Evolutionary conservation across 768 basidiomycete species (phyloP).

Genomic region (Lentinula edodes): DNA sequence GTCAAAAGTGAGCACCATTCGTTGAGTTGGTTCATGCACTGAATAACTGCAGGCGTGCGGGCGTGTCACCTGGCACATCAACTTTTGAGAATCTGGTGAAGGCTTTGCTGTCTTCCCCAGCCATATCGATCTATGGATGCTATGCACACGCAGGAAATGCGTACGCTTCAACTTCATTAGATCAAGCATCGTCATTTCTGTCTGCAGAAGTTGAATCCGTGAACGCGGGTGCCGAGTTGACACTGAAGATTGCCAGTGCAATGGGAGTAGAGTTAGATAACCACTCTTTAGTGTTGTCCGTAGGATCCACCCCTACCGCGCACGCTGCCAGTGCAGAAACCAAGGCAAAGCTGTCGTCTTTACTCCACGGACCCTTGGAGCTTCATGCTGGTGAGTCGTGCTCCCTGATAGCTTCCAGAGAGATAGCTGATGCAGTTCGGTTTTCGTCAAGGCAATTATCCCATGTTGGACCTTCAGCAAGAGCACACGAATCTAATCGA

Average conservation of each 20-base stretch:
- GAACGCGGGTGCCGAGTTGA: slow-evolving; percentile 56
- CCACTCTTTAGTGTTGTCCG: slow-evolving; percentile 63
- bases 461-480: slow-evolving; percentile 81
- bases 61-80: slow-evolving; percentile 22
- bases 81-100: slow-evolving; percentile 52
- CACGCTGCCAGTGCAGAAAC: slow-evolving; percentile 63
- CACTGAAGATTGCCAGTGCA: slow-evolving; percentile 40
- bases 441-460: slow-evolving; percentile 60
- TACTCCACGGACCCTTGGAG: slow-evolving; percentile 61
- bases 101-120: slow-evolving; percentile 45
- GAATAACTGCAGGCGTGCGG: slow-evolving; percentile 5
- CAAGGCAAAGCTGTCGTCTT: slow-evolving; percentile 34
- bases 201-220: slow-evolving; percentile 67
- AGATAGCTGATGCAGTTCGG: background rate
- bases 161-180: slow-evolving; percentile 67
- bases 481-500: slow-evolving; percentile 66
- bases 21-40: background rate
- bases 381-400: slow-evolving; percentile 59
- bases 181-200: slow-evolving; percentile 61
- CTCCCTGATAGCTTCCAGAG: background rate
- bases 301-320: slow-evolving; percentile 86
- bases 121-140: slow-evolving; percentile 70
- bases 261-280: slow-evolving; percentile 26
- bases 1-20: slow-evolving; percentile 53
- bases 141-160: slow-evolving; percentile 77